Evolutionary conservation across 2,329 filamentous ascomycete genomes (phyloP).

Genomic region (Phialophora tarda): DNA sequence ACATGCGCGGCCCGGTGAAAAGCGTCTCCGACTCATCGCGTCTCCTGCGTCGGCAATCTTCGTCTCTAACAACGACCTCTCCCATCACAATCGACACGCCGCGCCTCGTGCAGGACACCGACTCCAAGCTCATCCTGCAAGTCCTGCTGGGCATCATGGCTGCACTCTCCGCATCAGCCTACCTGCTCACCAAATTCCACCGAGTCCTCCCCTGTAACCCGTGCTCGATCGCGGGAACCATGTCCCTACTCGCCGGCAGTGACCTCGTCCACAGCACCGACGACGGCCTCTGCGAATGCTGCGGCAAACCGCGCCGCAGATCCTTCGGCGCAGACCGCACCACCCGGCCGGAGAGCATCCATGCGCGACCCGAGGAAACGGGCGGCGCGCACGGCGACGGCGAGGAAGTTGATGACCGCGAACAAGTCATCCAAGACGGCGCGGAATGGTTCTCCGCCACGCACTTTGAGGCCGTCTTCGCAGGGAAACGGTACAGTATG

Average conservation of each 20-base stretch:
- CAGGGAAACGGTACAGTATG: conserved; percentile 34
- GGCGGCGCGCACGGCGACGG: conserved; percentile 14
- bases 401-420: conserved; percentile 14
- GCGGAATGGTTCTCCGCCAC: conserved; percentile 36
- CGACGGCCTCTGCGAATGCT: conserved; percentile 38
- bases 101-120: conserved; percentile 37
- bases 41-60: conserved; percentile 24
- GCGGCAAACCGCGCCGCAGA: conserved; percentile 37
- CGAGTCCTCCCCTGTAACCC: conserved; percentile 38
- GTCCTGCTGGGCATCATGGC: conserved; percentile 36
- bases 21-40: conserved; percentile 16
- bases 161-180: conserved; percentile 28
- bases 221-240: conserved; percentile 36
- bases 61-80: conserved; percentile 13
- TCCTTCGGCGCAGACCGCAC: conserved; percentile 21
- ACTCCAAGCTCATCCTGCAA: conserved; percentile 37
- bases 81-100: conserved; percentile 33
- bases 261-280: conserved; percentile 36
- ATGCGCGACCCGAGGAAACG: conserved; percentile 30
- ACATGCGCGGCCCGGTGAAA: conserved; percentile 32
- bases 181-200: conserved; percentile 36
- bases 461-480: conserved; percentile 34
- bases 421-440: conserved; percentile 35
- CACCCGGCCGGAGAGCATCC: conserved; percentile 30
- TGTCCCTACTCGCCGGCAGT: conserved; percentile 40